phyloP scores from a whole-genome alignment of 2,329 filamentous ascomycete genomes.

The Anthostomella pinea region DNA sequence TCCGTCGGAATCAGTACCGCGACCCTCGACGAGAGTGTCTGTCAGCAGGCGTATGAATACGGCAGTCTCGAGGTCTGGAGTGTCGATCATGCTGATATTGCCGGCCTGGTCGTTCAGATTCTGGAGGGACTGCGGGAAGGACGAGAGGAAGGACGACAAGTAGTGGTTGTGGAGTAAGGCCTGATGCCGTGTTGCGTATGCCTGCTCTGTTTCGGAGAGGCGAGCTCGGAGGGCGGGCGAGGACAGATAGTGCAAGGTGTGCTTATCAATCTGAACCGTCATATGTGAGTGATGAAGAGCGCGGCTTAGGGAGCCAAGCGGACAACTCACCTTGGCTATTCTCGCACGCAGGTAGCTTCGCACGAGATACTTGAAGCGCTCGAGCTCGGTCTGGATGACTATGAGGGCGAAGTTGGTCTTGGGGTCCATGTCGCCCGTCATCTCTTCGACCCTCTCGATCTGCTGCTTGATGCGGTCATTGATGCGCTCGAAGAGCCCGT shows the following conservation, averaged over 20 bases:
- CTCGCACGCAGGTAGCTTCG: slow-evolving; percentile 78
- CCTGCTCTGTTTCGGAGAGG: slow-evolving; percentile 74
- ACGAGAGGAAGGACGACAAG: slow-evolving; percentile 74
- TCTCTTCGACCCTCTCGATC: slow-evolving; percentile 69
- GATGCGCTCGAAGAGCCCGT: slow-evolving; percentile 76
- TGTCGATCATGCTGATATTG: slow-evolving; percentile 88
- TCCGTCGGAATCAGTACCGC: slow-evolving; percentile 63
- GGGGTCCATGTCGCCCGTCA: slow-evolving; percentile 83
- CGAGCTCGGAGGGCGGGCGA: slow-evolving; percentile 51
- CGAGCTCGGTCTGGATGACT: slow-evolving; percentile 92
- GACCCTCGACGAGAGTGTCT: slow-evolving; percentile 56
- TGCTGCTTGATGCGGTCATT: slow-evolving; percentile 68
- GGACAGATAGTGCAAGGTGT: slow-evolving; percentile 71
- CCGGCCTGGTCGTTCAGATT: slow-evolving; percentile 88
- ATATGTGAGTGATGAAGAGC: too few relatives aligned
- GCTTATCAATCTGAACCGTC: slow-evolving; percentile 69
- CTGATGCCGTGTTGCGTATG: slow-evolving; percentile 83
- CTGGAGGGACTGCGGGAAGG: slow-evolving; percentile 76
- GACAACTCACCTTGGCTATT: slow-evolving; percentile 78
- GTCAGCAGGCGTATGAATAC: slow-evolving; percentile 78
- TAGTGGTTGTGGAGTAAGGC: slow-evolving; percentile 83
- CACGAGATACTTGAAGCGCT: slow-evolving; percentile 88
- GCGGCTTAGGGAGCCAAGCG: too few relatives aligned
- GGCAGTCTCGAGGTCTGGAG: slow-evolving; percentile 75
- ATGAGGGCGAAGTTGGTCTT: slow-evolving; percentile 92